Evolutionary conservation across 2,329 filamentous ascomycete species (phyloP).

Genomic region (Calonectria leucothoes): DNA sequence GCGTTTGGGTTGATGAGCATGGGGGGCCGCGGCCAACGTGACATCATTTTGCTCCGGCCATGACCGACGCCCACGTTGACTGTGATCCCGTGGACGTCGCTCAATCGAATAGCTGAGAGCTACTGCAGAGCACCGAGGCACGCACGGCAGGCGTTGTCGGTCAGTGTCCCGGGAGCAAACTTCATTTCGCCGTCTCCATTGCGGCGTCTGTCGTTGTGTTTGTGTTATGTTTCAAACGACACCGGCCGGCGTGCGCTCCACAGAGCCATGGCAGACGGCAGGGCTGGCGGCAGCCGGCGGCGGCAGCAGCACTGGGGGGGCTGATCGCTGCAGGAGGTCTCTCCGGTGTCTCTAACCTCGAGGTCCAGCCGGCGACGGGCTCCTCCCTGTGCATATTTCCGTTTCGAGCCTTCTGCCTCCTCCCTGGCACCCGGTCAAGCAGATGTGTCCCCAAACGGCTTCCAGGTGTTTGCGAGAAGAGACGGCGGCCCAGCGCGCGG

Average conservation of each 20-base stretch:
- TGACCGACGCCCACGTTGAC: constrained; percentile 19
- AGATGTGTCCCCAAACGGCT: not conserved
- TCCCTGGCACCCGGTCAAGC: constrained; percentile 4
- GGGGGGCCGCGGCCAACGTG: constrained; percentile 18
- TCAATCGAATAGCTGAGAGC: constrained; percentile 4
- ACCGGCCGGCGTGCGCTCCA: not conserved
- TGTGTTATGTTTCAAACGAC: not conserved
- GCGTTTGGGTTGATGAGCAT: constrained; percentile 15
- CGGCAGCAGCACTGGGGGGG: not conserved
- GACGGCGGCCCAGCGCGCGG: not conserved
- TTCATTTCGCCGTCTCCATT: not conserved
- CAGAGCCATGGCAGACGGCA: not conserved
- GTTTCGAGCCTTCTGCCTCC: constrained; percentile 13
- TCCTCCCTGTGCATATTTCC: constrained; percentile 17
- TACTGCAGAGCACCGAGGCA: constrained; percentile 13
- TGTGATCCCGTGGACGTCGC: constrained; percentile 22
- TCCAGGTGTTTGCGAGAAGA: not conserved
- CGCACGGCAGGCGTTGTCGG: constrained; percentile 1
- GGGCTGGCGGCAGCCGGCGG: constrained; percentile 8
- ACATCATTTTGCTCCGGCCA: constrained; percentile 26
- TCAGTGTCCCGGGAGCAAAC: not conserved
- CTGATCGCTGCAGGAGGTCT: constrained; percentile 5
- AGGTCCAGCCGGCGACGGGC: not conserved
- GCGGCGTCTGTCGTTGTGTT: not conserved
- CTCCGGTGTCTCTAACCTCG: not conserved